Evolutionary conservation across 1,284 basidiomycete species (phyloP), one percentile per base, ranked within the genome.

Genomic region (Irpex sp.): DNA sequence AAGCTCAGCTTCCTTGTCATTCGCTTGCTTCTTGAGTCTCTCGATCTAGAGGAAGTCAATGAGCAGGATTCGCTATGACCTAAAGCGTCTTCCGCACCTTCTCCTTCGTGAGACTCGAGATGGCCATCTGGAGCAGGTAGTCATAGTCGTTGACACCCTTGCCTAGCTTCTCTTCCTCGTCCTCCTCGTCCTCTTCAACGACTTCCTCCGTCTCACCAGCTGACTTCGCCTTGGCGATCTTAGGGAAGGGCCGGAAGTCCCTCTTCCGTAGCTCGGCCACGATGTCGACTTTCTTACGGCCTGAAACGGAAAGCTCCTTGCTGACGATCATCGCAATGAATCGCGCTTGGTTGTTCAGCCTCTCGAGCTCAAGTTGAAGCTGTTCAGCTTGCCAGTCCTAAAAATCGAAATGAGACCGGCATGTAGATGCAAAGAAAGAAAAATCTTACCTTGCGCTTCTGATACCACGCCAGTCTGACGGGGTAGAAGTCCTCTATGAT

Each of bases 241-340:
- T 93, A 17, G 95, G 92, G 84, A 98, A 95, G 7, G 96, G 88
- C 15, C 88, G 83, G 86, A 99, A 99, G 35, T 95, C 83, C 68
- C 87, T 84, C 74, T 84, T 84, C 64, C 94, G 89, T 71, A 99
- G 77, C 68, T 99, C 97, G 0, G 75, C 79, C 26, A 98, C 89
- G 68, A 99, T 90, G 61, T 92, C 93, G 1, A 80, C 83, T 75
- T 95, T 95, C 79, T 95, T 97, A 71, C 96, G 91, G 72, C 93
- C 95, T n/a, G 89, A 88, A 31, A 99, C 89, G n/a, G 85, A 76
- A n/a, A 99, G 84, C 73, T 95, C 82, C 73, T 88, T 93, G 67
- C 89, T 85, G 66, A 99, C 86, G 72, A 99, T 98, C 95, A 98
- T 96, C 74, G 94, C 85, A 55, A 99, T 89, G 78, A 99, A 99